Base-by-base conservation (phyloP, 805 yeast genomes). In the Starmerella bacillaris region DNA sequence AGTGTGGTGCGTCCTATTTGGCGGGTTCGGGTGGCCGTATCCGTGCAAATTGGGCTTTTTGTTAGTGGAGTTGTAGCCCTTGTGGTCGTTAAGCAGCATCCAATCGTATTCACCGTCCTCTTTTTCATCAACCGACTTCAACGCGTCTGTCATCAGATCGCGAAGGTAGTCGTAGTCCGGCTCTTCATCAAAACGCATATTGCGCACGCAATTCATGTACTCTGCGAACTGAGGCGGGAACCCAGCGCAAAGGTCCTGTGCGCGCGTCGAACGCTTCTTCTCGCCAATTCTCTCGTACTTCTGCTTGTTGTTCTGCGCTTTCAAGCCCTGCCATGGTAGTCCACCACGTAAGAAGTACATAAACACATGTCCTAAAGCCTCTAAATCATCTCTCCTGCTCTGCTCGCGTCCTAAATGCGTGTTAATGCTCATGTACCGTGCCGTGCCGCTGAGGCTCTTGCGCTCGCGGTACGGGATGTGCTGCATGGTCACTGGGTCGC, bases 391-490 rank as follows among this genome's bases (percentile, higher is more conserved):
- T 56, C 98, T 72, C 63, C 98, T 74, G 49, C 83, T 74, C 60
- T 86, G 98, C 57, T 86, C 98, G 48, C 86, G 78, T 37, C 98
- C 98, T 56, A 89, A 64, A 60, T 86, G 98, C 24, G 98, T 86
- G 59, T 84, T 86, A 48, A 89, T 76, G 40, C 83, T 71, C 34
- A 95, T 95, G 57, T 86, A 89, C 53, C 98, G 73, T 14, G 96
- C 96, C 18, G 98, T 86, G 52, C 98, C 98, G 12, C 95, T 86
- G 50, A 86, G 70, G 51, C 86, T 83, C 59, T 89, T 86, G 60
- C 86, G 84, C 61, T 86, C 96, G 46, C 94, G 71, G 59, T 86
- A 89, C 9, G 95, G 94, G 39, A 89, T 89, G 57, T 86, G 98
- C 49, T 80, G 65, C 58, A 82, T 92, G 17, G 94, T 76, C 57